These are phyloP conservation scores for Dictyostelium intermedium DNA, from an alignment of 78 protist genomes.

Conservation along the genomic window DNA sequence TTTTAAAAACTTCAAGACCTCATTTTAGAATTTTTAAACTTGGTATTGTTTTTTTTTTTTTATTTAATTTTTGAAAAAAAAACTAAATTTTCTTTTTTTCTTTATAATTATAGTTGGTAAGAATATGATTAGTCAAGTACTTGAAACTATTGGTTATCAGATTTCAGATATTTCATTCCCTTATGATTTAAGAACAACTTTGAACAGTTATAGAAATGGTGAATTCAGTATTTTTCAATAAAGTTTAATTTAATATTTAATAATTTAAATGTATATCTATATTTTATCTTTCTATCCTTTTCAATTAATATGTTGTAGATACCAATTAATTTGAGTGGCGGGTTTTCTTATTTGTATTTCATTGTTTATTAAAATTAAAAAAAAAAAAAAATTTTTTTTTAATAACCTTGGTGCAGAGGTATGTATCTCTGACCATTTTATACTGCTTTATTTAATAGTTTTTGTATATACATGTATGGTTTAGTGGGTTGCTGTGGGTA, in stretches of 20 bases:
- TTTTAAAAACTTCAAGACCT: conserved; percentile 41
- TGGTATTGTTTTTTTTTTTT: background rate
- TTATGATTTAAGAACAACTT: background rate
- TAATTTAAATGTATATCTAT: too few relatives aligned
- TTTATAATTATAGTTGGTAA: conserved; percentile 7
- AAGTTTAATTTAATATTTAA: background rate
- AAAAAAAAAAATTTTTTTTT: too few relatives aligned
- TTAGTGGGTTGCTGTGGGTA: too few relatives aligned
- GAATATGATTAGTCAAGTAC: conserved; percentile 27
- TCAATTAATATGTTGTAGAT: background rate
- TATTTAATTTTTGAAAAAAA: background rate
- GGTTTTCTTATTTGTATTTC: too few relatives aligned
- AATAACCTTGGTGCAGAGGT: too few relatives aligned
- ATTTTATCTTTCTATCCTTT: too few relatives aligned
- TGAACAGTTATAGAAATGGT: conserved; percentile 38
- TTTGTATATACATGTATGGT: too few relatives aligned
- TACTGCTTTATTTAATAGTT: too few relatives aligned
- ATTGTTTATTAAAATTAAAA: too few relatives aligned
- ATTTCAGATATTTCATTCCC: conserved; percentile 59
- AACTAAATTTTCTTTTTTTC: too few relatives aligned
- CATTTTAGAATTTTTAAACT: conserved; percentile 58
- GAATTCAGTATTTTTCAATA: conserved; percentile 15
- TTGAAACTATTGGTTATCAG: conserved; percentile 34
- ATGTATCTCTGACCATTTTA: too few relatives aligned
- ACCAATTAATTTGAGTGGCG: too few relatives aligned